Evolutionary conservation across 2,329 filamentous ascomycete species (phyloP), one percentile per base, ranked within the genome.

Genomic region (Colletotrichum sp.): DNA sequence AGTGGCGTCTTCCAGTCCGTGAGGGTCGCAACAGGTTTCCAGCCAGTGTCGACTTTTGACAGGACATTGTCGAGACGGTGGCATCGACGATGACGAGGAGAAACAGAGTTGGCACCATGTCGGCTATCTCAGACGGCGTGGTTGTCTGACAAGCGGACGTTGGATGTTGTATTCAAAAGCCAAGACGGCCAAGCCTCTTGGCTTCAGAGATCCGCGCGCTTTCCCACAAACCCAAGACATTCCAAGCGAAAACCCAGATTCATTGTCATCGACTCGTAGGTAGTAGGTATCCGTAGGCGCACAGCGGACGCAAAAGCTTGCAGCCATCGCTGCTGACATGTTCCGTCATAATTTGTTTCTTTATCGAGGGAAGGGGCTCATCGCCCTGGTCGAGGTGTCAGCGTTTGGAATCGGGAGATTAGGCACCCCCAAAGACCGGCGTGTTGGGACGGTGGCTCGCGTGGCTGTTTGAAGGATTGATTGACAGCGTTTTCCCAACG

Each of bases 171-270:
- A 28, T 28, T 36, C 52, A 26, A 13, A 30, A 66, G 70, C 71
- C 68, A 62, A 43, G 73, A 66, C 26, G 28, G 38, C 71, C 34
- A 69, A 76, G 66, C 38, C 18, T 58, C 70, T 76, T 76, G 74
- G 71, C 71, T 30, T 43, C 69, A 9, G 43, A 69, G 74, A 76
- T 66, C 71, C 71, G 66, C 74, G 74, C 71, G 74, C 60, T 60
- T 74, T 62, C 24, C n/a, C 18, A 48, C 16, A 48, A 52, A 28
- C 58, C 26, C 66, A 58, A 58, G 61, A 65, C 30, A 36, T 32
- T 6, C 43, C 65, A 71, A 76, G 70, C 38, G 43, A 34, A 52
- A 52, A 61, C 62, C 68, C 34, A 71, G 65, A 70, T 43, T 61
- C 10, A 32, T 26, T 76, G 71, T 70, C 73, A 68, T 65, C 73